These are phyloP conservation scores for Coffea eugenioides DNA, from an alignment of 257 asterid genomes.

Conservation along the genomic window DNA sequence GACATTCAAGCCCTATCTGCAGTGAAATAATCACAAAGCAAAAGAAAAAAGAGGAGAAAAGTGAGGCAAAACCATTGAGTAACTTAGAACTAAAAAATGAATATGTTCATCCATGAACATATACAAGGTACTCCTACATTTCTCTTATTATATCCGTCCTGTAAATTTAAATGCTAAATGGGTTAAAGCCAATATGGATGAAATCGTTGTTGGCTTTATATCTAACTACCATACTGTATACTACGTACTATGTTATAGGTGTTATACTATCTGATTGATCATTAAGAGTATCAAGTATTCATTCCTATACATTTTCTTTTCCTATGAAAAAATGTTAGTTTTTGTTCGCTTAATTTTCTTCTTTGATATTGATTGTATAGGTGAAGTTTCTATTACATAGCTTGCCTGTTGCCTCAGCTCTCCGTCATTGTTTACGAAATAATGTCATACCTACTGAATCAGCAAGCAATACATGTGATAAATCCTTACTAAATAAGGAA, in stretches of 20 bases:
- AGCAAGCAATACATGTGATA: background rate
- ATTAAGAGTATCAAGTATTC: no score
- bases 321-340: no score
- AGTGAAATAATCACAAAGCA: background rate
- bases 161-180: background rate
- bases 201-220: background rate
- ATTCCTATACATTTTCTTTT: background rate
- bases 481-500: conserved; percentile 2
- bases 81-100: background rate
- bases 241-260: no score
- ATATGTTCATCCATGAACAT: background rate
- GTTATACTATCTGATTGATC: background rate
- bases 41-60: background rate
- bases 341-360: background rate
- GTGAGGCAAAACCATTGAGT: background rate
- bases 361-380: background rate
- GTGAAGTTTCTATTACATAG: no score
- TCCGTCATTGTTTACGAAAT: background rate
- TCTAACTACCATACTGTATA: background rate
- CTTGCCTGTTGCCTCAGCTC: background rate
- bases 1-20: conserved; percentile 92
- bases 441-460: background rate
- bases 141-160: background rate
- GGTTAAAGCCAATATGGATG: background rate
- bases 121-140: background rate